Evolutionary conservation across 352 stramenopile species (phyloP).

Genomic region (Pythium apleroticum): DNA sequence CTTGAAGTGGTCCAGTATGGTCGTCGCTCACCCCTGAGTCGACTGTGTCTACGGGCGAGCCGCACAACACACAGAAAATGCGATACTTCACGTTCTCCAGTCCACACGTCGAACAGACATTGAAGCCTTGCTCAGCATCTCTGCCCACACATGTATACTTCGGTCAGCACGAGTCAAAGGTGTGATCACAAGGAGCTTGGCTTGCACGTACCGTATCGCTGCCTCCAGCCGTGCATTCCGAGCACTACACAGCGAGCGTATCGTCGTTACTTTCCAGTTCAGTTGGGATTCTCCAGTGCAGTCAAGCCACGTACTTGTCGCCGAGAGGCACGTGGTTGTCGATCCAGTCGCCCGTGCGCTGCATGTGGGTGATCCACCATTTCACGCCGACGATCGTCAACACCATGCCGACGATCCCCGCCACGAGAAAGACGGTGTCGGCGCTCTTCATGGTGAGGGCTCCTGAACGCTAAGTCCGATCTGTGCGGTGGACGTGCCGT

Average conservation of each 20-base stretch:
- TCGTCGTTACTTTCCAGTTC: not conserved
- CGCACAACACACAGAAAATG: constrained; percentile 18
- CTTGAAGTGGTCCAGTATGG: not conserved
- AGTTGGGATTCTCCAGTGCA: not conserved
- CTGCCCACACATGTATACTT: not conserved
- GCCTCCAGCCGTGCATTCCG: constrained; percentile 7
- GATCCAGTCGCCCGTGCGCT: constrained; percentile 12
- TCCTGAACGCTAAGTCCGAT: too few relatives aligned
- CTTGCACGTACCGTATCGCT: constrained; percentile 9
- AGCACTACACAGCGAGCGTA: not conserved
- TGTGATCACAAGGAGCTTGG: not conserved
- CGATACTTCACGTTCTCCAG: constrained; percentile 15
- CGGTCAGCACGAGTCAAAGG: not conserved
- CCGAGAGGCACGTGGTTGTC: constrained; percentile 14
- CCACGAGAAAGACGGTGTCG: not conserved
- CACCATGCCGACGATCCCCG: not conserved
- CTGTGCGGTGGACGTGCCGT: too few relatives aligned
- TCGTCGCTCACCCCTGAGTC: not conserved
- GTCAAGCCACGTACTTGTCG: constrained; percentile 2
- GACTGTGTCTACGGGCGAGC: not conserved
- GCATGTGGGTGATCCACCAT: not conserved
- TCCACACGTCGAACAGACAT: constrained; percentile 12
- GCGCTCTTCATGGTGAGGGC: not conserved
- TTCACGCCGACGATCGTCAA: not conserved
- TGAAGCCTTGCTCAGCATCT: constrained; percentile 18